Conservation (phyloP, 441 rosid genomes). For the Gossypium davidsonii region DNA sequence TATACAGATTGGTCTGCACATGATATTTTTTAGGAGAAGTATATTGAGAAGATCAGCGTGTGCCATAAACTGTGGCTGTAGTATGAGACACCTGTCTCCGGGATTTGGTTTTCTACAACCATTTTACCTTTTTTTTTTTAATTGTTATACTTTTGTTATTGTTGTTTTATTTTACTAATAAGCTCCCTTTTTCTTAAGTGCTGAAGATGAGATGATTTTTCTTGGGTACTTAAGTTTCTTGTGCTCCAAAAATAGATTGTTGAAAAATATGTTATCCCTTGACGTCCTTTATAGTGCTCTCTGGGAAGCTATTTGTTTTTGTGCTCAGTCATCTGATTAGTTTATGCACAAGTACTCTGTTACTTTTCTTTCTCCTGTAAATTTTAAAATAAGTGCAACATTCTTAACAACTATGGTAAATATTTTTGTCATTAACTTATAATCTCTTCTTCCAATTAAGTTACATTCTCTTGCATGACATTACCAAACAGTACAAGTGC, state of each 20-base stretch:
- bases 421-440: neutral
- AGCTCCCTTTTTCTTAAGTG: neutral
- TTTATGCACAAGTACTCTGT: neutral
- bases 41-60: neutral
- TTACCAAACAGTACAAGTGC: neutral
- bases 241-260: neutral
- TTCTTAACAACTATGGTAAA: neutral
- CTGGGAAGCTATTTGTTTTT: neutral
- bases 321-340: neutral
- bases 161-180: neutral
- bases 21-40: neutral
- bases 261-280: neutral
- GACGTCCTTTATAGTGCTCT: neutral
- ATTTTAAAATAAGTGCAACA: neutral
- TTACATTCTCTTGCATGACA: neutral
- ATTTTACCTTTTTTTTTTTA: too few species aligned
- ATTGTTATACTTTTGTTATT: neutral
- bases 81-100: neutral
- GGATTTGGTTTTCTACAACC: neutral
- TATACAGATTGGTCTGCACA: neutral
- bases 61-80: neutral
- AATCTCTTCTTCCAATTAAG: neutral
- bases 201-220: neutral
- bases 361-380: neutral
- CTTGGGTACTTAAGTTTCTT: neutral